Base-by-base conservation (phyloP, 768 basidiomycete genomes). In the Psilocybe sp. region DNA sequence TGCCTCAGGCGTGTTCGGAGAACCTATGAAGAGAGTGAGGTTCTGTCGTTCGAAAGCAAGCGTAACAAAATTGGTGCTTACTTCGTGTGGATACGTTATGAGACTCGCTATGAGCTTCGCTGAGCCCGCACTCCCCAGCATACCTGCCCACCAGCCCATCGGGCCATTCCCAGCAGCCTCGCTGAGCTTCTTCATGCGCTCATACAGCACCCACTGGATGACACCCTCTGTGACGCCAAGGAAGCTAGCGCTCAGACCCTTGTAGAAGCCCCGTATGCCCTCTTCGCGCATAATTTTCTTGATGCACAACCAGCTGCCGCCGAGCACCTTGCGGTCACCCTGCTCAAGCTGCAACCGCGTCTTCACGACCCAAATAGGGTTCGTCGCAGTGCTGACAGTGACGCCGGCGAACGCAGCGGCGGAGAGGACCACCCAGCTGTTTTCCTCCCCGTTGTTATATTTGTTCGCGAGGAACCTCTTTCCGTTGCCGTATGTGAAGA, bases 321-420 rank as follows among this genome's bases (percentile, higher is more conserved):
- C 80, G 1, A 80, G 54, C 3, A 72, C 62, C 11, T 68, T 64
- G 14, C 51, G 56, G 40, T 44, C 58, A 19, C 31, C 58, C 15
- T 58, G 54, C 11, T 54, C 71, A 13, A 99, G 81, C 63, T 99
- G 97, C 47, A 99, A 61, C 7, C 96, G 85, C 39, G 97, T 99
- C 69, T 98, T 99, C 52, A 99, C 92, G 43, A 99, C 97, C 97
- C 97, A 99, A 19, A 99, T 96, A 0, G 97, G 97, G 66, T 99
- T 99, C 18, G 97, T 98, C 9, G 84, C 92, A 0, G 92, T 87
- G 5, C 94, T 82, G 0, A 97, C 98, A 31, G 77, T 74, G 56
- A 98, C 73, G 0, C 96, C 95, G 1, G 96, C 96, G 9, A 84
- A 62, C 0, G 91, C 88, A 0, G 95, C 97, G 0, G 96, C 89